Percentiles rank a stretch among this genome's conserved stretches.
Evolutionary conservation across 2,329 filamentous ascomycete genomes (phyloP).

Genomic region (Balansia obtecta): DNA sequence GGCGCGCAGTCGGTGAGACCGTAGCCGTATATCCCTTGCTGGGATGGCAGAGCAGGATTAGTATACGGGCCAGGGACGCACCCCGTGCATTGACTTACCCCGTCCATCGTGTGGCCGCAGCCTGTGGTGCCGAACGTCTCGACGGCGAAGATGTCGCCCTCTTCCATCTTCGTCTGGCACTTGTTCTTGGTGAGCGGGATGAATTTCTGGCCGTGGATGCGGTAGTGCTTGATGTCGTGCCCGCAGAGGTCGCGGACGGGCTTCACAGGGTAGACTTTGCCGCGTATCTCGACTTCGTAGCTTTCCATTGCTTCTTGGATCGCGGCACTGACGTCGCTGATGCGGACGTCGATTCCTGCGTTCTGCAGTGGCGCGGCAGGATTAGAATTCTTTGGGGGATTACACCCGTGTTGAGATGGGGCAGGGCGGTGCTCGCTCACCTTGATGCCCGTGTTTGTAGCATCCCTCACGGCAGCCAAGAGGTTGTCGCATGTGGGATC

Average conservation of each 20-base stretch:
- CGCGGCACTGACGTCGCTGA: constrained; percentile 66
- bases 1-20: constrained; percentile 27
- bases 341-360: constrained; percentile 77
- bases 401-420: too few species aligned
- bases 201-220: constrained; percentile 79
- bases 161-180: constrained; percentile 88
- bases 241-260: constrained; percentile 71
- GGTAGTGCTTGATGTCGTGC: constrained; percentile 74
- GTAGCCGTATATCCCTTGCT: constrained; percentile 41
- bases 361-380: constrained; percentile 8
- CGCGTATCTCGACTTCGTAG: constrained; percentile 72
- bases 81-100: constrained; percentile 34
- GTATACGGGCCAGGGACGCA: not conserved
- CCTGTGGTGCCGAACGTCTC: constrained; percentile 90
- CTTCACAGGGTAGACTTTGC: constrained; percentile 66
- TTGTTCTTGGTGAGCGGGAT: constrained; percentile 78
- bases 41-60: not conserved
- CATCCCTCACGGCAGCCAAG: constrained; percentile 55
- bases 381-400: not conserved
- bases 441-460: constrained; percentile 74
- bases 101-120: constrained; percentile 66
- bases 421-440: constrained; percentile 7
- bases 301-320: constrained; percentile 88
- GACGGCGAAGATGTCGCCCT: constrained; percentile 83
- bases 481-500: constrained; percentile 61